These are phyloP conservation scores for Ophiorrhiza pumila DNA, from an alignment of 257 asterid genomes.

Conservation along the genomic window DNA sequence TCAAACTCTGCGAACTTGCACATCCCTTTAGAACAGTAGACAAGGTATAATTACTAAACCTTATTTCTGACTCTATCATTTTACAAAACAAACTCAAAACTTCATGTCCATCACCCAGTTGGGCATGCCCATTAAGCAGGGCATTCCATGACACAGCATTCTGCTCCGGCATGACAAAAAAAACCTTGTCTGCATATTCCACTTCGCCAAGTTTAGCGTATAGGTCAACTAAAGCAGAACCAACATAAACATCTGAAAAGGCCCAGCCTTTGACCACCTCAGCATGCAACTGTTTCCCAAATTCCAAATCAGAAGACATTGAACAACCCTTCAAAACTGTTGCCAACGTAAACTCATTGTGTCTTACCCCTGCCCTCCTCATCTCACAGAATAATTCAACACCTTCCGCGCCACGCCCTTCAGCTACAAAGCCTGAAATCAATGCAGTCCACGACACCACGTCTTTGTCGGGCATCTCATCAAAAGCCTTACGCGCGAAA, in stretches of 20 bases:
- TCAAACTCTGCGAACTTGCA: slow-evolving; percentile 41
- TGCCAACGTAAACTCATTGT: slow-evolving; percentile 77
- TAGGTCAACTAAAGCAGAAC: slow-evolving; percentile 67
- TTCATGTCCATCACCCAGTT: slow-evolving; percentile 58
- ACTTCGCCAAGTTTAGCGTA: slow-evolving; percentile 68
- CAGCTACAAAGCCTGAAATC: slow-evolving; percentile 76
- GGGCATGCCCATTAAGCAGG: slow-evolving; percentile 79
- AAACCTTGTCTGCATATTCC: slow-evolving; percentile 56
- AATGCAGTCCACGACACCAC: slow-evolving; percentile 79
- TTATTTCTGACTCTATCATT: slow-evolving; percentile 56
- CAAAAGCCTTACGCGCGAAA: slow-evolving; percentile 38
- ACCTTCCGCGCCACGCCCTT: slow-evolving; percentile 54
- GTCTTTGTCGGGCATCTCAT: slow-evolving; percentile 52
- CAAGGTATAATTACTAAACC: slow-evolving; percentile 56
- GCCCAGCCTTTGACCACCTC: slow-evolving; percentile 60
- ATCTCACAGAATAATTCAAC: slow-evolving; percentile 55
- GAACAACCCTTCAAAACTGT: slow-evolving; percentile 72
- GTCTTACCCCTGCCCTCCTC: slow-evolving; percentile 59
- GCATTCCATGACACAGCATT: slow-evolving; percentile 76
- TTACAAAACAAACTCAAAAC: slow-evolving; percentile 47
- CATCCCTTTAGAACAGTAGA: slow-evolving; percentile 75
- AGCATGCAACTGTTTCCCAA: slow-evolving; percentile 72
- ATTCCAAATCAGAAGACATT: slow-evolving; percentile 48
- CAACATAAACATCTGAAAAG: slow-evolving; percentile 63
- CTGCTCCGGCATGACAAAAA: slow-evolving; percentile 59